Percentiles rank a stretch among this genome's conserved stretches.
Conservation (phyloP, 106 monocot genomes). For the Amphibolis antarctica region DNA sequence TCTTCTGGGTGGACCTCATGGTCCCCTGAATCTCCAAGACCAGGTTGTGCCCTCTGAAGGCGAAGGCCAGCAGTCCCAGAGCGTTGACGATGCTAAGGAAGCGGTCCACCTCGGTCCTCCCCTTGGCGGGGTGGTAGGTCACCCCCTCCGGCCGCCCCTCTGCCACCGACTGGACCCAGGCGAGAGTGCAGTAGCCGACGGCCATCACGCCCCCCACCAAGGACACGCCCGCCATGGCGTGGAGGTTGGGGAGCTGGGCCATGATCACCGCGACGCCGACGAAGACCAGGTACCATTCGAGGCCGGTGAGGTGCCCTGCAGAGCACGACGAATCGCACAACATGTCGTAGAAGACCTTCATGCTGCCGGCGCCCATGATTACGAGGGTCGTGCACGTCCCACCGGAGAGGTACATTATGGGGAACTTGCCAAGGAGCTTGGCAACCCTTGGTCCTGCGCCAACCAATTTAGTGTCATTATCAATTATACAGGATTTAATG, state of each 20-base stretch:
- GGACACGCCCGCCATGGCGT: conserved; percentile 89
- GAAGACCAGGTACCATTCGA: conserved; percentile 97
- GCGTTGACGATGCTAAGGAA: conserved; percentile 63
- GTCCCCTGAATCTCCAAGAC: conserved; percentile 92
- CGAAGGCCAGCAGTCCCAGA: conserved; percentile 88
- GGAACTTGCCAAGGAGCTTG: conserved; percentile 77
- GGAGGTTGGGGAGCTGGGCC: conserved; percentile 96
- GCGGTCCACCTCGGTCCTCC: conserved; percentile 28
- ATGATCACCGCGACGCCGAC: conserved; percentile 77
- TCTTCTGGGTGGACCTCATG: conserved; percentile 71
- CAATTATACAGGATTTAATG: too few species aligned
- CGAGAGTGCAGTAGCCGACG: conserved; percentile 61
- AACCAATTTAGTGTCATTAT: too few species aligned
- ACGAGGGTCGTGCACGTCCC: conserved; percentile 93
- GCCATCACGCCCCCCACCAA: conserved; percentile 91
- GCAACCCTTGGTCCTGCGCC: too few species aligned
- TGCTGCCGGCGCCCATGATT: conserved; percentile 86
- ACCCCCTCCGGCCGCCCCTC: conserved; percentile 49
- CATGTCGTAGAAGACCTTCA: conserved; percentile 93
- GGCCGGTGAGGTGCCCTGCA: conserved; percentile 68
- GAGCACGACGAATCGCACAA: conserved; percentile 72
- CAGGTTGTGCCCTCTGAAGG: conserved; percentile 96
- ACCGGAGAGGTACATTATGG: conserved; percentile 87
- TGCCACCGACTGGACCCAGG: conserved; percentile 92
- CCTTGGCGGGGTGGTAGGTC: conserved; percentile 52